Percentiles rank a stretch among this genome's conserved stretches.
phyloP scores from a whole-genome alignment of 2,329 filamentous ascomycete species.

The Aspergillus pseudoterreus region DNA sequence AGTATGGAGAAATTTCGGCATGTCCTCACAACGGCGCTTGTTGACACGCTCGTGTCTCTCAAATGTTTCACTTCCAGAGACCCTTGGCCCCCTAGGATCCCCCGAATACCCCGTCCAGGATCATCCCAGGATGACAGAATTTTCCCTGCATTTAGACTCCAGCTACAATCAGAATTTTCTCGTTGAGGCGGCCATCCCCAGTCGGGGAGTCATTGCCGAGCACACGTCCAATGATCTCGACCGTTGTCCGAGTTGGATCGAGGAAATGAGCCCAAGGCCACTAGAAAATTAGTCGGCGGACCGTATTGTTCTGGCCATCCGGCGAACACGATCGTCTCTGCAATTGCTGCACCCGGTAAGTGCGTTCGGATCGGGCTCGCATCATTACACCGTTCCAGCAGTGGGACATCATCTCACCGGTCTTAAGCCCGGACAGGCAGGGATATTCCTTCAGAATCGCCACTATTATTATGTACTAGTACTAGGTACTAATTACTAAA shows the following conservation, averaged over 20 bases:
- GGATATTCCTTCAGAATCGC: too few relatives aligned
- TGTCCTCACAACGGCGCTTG: background rate
- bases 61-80: constrained; percentile 4
- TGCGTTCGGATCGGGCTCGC: background rate
- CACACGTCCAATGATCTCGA: background rate
- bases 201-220: background rate
- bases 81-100: background rate
- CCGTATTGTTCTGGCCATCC: background rate
- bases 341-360: background rate
- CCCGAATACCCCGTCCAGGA: background rate
- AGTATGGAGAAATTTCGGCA: too few relatives aligned
- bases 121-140: background rate
- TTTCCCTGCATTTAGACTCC: background rate
- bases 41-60: constrained; percentile 7
- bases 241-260: background rate
- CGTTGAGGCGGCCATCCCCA: background rate
- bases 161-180: background rate
- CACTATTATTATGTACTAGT: too few relatives aligned
- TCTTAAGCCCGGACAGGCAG: too few relatives aligned
- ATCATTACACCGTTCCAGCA: too few relatives aligned
- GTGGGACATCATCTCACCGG: too few relatives aligned
- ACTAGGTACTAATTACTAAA: too few relatives aligned
- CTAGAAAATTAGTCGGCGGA: background rate
- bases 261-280: background rate
- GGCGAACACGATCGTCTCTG: background rate